These are phyloP conservation scores for Cokeromyces recurvatus DNA, from an alignment of 371 early-diverging fungal genomes.

Conservation along the genomic window DNA sequence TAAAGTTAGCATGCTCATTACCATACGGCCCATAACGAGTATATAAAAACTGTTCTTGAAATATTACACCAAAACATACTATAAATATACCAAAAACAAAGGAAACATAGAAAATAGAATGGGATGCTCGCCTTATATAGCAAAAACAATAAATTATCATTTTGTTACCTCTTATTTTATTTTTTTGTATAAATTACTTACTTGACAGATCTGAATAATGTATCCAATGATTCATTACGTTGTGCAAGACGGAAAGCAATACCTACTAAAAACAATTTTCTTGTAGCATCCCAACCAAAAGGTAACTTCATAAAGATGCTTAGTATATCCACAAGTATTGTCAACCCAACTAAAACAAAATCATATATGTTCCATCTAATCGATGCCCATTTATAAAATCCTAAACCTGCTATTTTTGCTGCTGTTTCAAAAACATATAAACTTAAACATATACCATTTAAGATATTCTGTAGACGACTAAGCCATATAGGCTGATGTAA, in stretches of 20 bases:
- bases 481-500: conserved; percentile 29
- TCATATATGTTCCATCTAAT: conserved; percentile 51
- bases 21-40: conserved; percentile 49
- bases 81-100: conserved; percentile 42
- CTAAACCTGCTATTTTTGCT: conserved; percentile 41
- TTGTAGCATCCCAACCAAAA: conserved; percentile 6
- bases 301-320: too few relatives aligned
- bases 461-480: conserved; percentile 29
- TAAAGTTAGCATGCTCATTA: conserved; percentile 45
- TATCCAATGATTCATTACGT: conserved; percentile 44
- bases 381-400: conserved; percentile 41
- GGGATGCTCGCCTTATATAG: conserved; percentile 35
- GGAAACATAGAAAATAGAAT: conserved; percentile 41
- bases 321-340: too few relatives aligned
- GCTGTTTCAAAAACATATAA: conserved; percentile 38
- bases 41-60: conserved; percentile 45
- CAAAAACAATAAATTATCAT: too few relatives aligned
- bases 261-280: conserved; percentile 32
- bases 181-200: conserved; percentile 20
- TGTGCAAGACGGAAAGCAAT: conserved; percentile 49
- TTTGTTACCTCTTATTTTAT: too few relatives aligned
- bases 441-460: conserved; percentile 28
- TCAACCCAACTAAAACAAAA: conserved; percentile 24
- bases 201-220: conserved; percentile 40
- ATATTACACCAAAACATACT: conserved; percentile 42